Base-by-base conservation (phyloP, 75 land plant genomes). In the Pinus tabuliformis region DNA sequence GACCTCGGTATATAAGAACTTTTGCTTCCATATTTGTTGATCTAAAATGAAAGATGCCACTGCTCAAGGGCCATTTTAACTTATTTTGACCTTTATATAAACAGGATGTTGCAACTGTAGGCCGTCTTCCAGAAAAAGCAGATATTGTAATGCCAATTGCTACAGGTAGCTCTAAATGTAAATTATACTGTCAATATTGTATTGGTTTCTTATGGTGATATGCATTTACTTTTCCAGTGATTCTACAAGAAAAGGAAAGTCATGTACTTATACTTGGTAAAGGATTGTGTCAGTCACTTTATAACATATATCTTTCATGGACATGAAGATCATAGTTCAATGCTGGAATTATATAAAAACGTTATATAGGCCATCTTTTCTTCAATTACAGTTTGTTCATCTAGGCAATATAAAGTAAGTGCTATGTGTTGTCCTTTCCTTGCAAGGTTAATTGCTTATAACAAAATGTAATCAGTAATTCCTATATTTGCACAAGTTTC, bases 81-180 rank as follows among this genome's bases (percentile, higher is more conserved):
- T 20, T 37, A n/a, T 57, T 71, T 60, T n/a, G 62, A 18, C 12
- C 49, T 45, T 26, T 49, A 39, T 22, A 63, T 72, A 3, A 74
- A 49, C 81, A 95, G 98, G 83, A 83, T 80, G 74, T 77, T 22
- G 97, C 88, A 15, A 96, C 88, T 57, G 89, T 96, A 26, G 97
- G 99, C 36, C 94, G 99, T 13, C 83, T 91, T 58, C 77, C 87
- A 21, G 97, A 87, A 15, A 91, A 88, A 78, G 99, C 92, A 22
- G 92, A 94, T 75, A 30, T 93, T 28, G 97, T 91, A 6, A 85
- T 96, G 72, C 94, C 97, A 49, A 90, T 96, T 72, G 92, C 92
- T 9, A 96, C 99, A 82, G 99, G 99, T 96, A 91, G 54, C 5
- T 39, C 42, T 42, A 20, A 37, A 42, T 62, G 54, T 39, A 68